Percentiles rank a stretch among this genome's conserved stretches.
Evolutionary conservation across 768 basidiomycete genomes (phyloP).

Genomic region (Russula dissimulans): DNA sequence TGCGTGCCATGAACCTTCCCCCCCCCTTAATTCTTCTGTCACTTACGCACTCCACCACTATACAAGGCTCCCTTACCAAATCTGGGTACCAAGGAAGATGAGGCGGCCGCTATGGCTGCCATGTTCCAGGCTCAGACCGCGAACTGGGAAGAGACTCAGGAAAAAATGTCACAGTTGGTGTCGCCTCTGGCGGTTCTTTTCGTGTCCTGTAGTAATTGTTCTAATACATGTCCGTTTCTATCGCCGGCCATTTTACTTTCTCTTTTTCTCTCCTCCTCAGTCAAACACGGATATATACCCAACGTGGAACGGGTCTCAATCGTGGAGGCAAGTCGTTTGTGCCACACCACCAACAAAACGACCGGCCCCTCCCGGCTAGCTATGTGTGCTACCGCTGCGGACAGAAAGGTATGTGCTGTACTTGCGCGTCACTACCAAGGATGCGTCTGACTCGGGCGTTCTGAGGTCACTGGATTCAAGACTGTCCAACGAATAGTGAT

Average conservation of each 20-base stretch:
- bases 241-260: constrained; percentile 16
- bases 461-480: constrained; percentile 98
- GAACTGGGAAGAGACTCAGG: constrained; percentile 98
- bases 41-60: neutral
- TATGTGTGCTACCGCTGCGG: constrained; percentile 99
- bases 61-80: constrained; percentile 30
- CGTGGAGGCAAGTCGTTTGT: constrained; percentile 48
- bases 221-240: constrained; percentile 52
- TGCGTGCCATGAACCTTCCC: neutral
- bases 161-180: constrained; percentile 99
- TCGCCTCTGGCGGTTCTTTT: constrained; percentile 46
- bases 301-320: constrained; percentile 55
- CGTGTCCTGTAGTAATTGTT: constrained; percentile 57
- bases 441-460: neutral
- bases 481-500: constrained; percentile 96
- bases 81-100: constrained; percentile 51
- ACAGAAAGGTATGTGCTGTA: constrained; percentile 65
- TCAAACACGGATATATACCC: constrained; percentile 58
- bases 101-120: constrained; percentile 93
- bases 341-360: constrained; percentile 45
- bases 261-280: constrained; percentile 31
- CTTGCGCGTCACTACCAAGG: neutral
- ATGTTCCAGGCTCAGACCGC: constrained; percentile 93
- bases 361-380: constrained; percentile 80
- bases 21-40: too few species aligned